phyloP scores from a whole-genome alignment of 2,329 filamentous ascomycete genomes.

The Nemania abortiva region DNA sequence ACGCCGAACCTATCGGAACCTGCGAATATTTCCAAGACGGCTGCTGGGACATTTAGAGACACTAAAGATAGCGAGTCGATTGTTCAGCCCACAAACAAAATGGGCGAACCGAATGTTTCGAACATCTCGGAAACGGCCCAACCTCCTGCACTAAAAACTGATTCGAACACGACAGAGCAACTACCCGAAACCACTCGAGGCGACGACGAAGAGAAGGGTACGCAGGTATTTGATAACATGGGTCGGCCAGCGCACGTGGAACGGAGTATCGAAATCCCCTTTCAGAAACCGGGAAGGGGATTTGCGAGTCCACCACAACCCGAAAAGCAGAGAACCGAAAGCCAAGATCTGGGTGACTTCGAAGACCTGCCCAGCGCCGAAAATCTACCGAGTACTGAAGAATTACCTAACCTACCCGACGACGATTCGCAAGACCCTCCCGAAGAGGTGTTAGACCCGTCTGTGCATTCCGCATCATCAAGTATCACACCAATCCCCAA shows the following conservation, averaged over 20 bases:
- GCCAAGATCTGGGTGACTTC: constrained; percentile 42
- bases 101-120: constrained; percentile 42
- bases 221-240: constrained; percentile 48
- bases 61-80: constrained; percentile 17
- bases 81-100: constrained; percentile 31
- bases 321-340: constrained; percentile 32
- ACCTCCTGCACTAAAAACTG: constrained; percentile 23
- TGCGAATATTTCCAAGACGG: constrained; percentile 42
- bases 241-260: constrained; percentile 50
- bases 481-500: constrained; percentile 57
- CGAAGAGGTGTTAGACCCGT: constrained; percentile 52
- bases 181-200: background rate
- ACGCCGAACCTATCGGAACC: constrained; percentile 19
- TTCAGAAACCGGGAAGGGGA: constrained; percentile 44
- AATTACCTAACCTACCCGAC: constrained; percentile 42
- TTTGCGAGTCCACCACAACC: constrained; percentile 33
- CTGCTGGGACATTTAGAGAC: constrained; percentile 35
- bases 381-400: constrained; percentile 42
- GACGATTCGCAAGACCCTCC: constrained; percentile 50
- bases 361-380: constrained; percentile 45
- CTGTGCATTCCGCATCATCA: constrained; percentile 51
- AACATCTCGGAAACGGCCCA: constrained; percentile 41
- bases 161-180: background rate
- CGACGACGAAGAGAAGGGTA: constrained; percentile 13
- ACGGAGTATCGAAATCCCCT: constrained; percentile 50